These are phyloP conservation scores for Penicillium tannophilum DNA, from an alignment of 495 filamentous ascomycete species.

Conservation along the genomic window DNA sequence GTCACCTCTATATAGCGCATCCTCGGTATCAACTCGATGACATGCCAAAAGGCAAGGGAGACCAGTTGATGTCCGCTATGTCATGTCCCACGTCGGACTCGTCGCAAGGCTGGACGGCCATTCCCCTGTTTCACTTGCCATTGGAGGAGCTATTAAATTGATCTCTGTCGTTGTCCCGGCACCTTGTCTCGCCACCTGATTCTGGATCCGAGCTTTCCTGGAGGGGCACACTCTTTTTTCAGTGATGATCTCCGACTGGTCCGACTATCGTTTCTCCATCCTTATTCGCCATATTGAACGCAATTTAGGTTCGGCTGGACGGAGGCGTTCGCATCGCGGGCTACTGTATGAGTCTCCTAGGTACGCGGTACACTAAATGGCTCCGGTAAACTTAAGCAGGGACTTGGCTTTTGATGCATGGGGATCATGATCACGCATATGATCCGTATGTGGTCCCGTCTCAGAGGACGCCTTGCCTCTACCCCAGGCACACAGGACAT, in stretches of 20 bases:
- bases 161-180: slow-evolving; percentile 25
- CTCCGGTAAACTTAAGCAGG: neutral
- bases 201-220: slow-evolving; percentile 18
- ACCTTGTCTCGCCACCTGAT: slow-evolving; percentile 27
- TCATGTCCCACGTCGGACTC: slow-evolving; percentile 30
- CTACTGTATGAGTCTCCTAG: neutral
- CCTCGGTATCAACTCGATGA: neutral
- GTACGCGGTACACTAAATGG: neutral
- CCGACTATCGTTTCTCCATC: neutral
- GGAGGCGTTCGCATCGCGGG: slow-evolving; percentile 26
- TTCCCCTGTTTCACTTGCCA: slow-evolving; percentile 18
- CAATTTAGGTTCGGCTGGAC: slow-evolving; percentile 29
- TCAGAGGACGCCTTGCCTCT: neutral
- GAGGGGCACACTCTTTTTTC: slow-evolving; percentile 11
- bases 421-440: slow-evolving; percentile 5
- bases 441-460: slow-evolving; percentile 7
- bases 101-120: slow-evolving; percentile 1
- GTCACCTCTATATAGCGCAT: slow-evolving; percentile 4
- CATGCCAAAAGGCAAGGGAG: slow-evolving; percentile 19
- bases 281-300: neutral
- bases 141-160: slow-evolving; percentile 3
- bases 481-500: neutral
- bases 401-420: slow-evolving; percentile 1
- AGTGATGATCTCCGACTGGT: slow-evolving; percentile 10
- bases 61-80: slow-evolving; percentile 23